A percentile compares a stretch with the other conserved stretches of the same genome.
Conservation (phyloP, 2,329 filamentous ascomycete genomes). For the Metarhizium guizhouense region DNA sequence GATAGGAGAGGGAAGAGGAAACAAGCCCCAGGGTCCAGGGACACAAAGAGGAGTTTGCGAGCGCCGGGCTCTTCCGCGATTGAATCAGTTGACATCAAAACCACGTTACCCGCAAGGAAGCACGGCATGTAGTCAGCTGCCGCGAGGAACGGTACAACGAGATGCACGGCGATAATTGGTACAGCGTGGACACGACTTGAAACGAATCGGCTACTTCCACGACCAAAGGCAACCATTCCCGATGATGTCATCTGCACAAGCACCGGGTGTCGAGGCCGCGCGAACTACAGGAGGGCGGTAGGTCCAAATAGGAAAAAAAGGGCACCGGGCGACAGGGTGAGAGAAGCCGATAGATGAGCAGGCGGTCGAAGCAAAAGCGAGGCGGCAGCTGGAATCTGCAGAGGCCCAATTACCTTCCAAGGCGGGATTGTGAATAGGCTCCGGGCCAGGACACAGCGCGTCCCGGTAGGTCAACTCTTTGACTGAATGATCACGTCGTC, state of each 20-base stretch:
- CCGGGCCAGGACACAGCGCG: neutral
- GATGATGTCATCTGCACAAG: neutral
- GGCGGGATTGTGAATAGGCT: neutral
- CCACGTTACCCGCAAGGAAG: too few relatives aligned
- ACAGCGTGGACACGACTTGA: too few relatives aligned
- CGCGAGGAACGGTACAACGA: too few relatives aligned
- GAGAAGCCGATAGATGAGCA: neutral
- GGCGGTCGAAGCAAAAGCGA: neutral
- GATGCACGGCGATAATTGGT: too few relatives aligned
- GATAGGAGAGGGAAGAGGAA: neutral
- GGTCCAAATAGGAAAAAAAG: neutral
- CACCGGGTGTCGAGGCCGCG: too few relatives aligned
- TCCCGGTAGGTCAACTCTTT: neutral
- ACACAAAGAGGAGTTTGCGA: too few relatives aligned
- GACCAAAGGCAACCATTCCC: neutral
- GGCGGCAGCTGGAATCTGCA: neutral
- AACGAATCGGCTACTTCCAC: neutral
- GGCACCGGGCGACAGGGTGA: neutral
- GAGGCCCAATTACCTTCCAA: neutral
- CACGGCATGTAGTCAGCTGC: too few relatives aligned
- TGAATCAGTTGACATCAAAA: too few relatives aligned
- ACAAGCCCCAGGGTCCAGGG: too few relatives aligned
- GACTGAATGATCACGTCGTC: neutral
- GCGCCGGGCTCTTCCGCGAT: too few relatives aligned
- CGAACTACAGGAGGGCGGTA: neutral